These are phyloP conservation scores for Sugiyamaella grinbergsii DNA, from an alignment of 1,139 yeast species.

Conservation along the genomic window DNA sequence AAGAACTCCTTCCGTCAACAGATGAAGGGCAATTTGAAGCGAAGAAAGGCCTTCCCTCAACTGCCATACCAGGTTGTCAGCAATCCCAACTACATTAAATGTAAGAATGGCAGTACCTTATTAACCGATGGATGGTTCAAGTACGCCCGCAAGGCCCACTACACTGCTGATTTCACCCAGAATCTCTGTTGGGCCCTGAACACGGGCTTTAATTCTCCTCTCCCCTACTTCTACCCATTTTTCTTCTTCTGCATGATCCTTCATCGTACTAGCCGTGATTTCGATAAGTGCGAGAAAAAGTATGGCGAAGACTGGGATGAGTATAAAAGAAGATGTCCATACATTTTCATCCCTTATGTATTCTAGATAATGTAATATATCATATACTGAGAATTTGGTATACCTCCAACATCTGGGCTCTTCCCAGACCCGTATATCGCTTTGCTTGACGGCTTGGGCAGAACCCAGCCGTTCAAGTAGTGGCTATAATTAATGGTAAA, in stretches of 20 bases:
- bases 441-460: conserved; percentile 13
- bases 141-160: conserved; percentile 86
- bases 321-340: conserved; percentile 87
- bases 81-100: conserved; percentile 80
- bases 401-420: background rate
- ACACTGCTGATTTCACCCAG: conserved; percentile 92
- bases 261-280: conserved; percentile 88
- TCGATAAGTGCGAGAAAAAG: conserved; percentile 76
- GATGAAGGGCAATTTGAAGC: conserved; percentile 72
- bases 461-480: conserved; percentile 15
- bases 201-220: conserved; percentile 83
- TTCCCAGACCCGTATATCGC: too few relatives aligned
- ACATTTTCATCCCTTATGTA: conserved; percentile 84
- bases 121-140: conserved; percentile 93
- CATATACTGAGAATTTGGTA: too few relatives aligned
- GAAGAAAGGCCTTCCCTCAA: conserved; percentile 90
- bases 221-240: conserved; percentile 95
- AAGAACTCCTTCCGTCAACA: conserved; percentile 90
- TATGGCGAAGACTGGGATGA: conserved; percentile 94
- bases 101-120: conserved; percentile 80
- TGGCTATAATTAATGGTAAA: too few relatives aligned
- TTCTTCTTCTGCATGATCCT: conserved; percentile 84
- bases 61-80: conserved; percentile 80
- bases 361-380: conserved; percentile 46
- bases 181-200: conserved; percentile 88